Evolutionary conservation across 345 rosid species (phyloP), one percentile per base, ranked within the genome.

Genomic region (Iberis pinnata): DNA sequence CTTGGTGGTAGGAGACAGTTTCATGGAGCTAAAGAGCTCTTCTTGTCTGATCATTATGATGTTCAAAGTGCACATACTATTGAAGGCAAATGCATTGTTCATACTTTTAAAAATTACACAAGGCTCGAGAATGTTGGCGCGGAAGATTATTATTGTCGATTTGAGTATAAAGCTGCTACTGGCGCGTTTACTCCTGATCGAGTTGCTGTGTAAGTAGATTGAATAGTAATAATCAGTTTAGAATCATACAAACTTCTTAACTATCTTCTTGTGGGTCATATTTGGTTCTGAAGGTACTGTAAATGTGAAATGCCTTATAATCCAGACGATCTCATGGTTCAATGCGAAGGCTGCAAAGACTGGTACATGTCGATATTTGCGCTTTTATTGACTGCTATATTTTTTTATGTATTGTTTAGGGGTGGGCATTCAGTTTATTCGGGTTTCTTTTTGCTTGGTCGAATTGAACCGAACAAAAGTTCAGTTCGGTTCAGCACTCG

Each of bases 251-350:
- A 0, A 8, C 13, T 42, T 57, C 13, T 18, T 26, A 29, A 16
- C 24, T 24, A 36, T 36, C 40, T 48, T 40, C 44, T 9, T 49
- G 46, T 43, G 43, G 42, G 14, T 12, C 43, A 12, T 8, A 33
- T 53, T 56, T 59, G 55, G 62, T 33, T 72, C 49, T 74, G 65
- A 70, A 86, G 95, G 76, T 86, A 86, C 70, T 86, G 95, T 65
- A 82, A 86, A 51, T 80, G 95, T 61, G 95, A 86, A 71, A 86
- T 82, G 95, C 95, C 95, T 0, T 86, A 82, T 58, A 86, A 86
- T 51, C 95, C 95, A 4, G 95, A 82, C 59, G 90, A 82, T 53
- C 77, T 86, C 44, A 86, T 82, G 95, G 90, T 86, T 75, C 89
- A 80, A 38, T 80, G 95, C 36, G 95, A 86, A 56, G 88, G 81